These are phyloP conservation scores for Ballota nigra DNA, from an alignment of 257 asterid genomes.

Conservation along the genomic window DNA sequence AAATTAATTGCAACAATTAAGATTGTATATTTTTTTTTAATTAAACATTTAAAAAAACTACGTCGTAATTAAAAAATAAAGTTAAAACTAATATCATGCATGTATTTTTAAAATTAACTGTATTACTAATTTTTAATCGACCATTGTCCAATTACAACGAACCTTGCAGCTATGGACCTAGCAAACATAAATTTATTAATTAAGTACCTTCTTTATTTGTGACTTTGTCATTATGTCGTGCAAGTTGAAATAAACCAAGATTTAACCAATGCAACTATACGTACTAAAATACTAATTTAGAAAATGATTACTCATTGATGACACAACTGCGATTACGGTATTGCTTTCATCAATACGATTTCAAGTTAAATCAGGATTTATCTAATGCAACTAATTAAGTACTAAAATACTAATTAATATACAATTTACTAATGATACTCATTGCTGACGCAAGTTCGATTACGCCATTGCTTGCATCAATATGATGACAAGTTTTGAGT, in stretches of 20 bases:
- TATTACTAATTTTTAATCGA: too few species aligned
- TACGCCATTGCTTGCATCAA: neutral
- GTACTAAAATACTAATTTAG: neutral
- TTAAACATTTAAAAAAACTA: too few species aligned
- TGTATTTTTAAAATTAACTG: too few species aligned
- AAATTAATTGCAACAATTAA: too few species aligned
- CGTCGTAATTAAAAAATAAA: too few species aligned
- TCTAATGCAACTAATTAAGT: too few species aligned
- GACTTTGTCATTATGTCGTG: neutral
- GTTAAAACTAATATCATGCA: too few species aligned
- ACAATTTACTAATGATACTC: neutral
- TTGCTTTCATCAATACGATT: slow-evolving; percentile 2
- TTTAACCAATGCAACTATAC: too few species aligned
- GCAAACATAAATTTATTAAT: too few species aligned
- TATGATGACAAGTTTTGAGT: slow-evolving; percentile 16
- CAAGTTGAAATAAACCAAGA: neutral
- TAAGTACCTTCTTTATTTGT: neutral
- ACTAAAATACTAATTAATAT: neutral
- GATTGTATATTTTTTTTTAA: too few species aligned
- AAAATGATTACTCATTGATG: slow-evolving; percentile 10
- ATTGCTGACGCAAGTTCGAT: slow-evolving; percentile 6
- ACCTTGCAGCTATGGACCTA: too few species aligned
- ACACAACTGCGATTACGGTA: neutral
- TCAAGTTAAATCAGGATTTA: neutral
- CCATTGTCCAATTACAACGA: too few species aligned